Evolutionary conservation across 257 asterid species (phyloP), one percentile per base, ranked within the genome.

Genomic region (Capsicum baccatum): DNA sequence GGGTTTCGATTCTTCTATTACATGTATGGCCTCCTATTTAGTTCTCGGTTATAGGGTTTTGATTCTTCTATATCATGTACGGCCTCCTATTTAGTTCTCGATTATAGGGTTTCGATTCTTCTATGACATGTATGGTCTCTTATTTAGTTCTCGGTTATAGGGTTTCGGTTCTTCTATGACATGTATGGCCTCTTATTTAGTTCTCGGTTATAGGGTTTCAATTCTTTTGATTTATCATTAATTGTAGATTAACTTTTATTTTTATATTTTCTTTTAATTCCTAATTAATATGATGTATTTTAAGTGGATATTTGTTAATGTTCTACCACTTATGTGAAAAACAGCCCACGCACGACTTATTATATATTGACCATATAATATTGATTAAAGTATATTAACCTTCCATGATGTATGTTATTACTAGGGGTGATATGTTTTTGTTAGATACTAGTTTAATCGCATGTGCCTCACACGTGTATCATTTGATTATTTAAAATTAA

Each of bases 351-450:
- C 44, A 50, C 19, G 3, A 74, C 6, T 21, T 35, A 33, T 33
- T 47, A 44, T 16, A 42, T 44, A 48, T 73, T 21, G 59, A 19
- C 60, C 37, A 74, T 21, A 21, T 21, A 21, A 74, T 74, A 19
- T 50, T 74, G 80, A 50, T 74, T 74, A 13, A 74, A 74, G n/a
- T 50, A 74, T 48, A 15, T 68, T 68, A 74, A 74, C 60, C 80
- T 19, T 71, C 21, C 62, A 12, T 74, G 80, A 74, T 50, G 62
- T 21, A 50, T 47, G 35, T 50, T n/a, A 74, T 42, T 13, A 33
- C 80, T 19, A 19, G 17, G 9, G 11, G 7, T 73, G 42, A 73
- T 48, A 42, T 73, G 80, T 73, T 73, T 67, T 67, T 35, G 12
- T 33, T 66, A 13, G 19, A 35, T 13, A 13, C 26, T 26, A 26